Conservation (phyloP, 179 eudicot genomes). For the Monotropa hypopitys region DNA sequence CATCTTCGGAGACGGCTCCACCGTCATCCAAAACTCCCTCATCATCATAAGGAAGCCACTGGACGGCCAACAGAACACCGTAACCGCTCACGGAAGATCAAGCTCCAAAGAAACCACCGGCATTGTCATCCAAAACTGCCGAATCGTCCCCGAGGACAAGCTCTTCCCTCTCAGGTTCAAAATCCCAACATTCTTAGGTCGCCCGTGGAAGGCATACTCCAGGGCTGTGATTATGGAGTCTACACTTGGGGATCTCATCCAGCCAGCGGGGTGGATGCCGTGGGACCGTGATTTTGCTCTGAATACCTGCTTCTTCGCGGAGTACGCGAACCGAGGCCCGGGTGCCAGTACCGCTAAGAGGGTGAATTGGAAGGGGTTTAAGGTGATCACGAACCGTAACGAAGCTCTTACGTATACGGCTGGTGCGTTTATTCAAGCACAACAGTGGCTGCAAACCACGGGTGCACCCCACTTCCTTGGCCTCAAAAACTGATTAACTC, state of each 20-base stretch:
- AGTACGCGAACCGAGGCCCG: conserved; percentile 35
- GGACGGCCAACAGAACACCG: conserved; percentile 39
- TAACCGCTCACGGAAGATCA: conserved; percentile 54
- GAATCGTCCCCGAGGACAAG: conserved; percentile 39
- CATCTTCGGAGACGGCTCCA: conserved; percentile 44
- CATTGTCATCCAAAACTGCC: conserved; percentile 52
- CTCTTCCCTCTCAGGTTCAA: conserved; percentile 27
- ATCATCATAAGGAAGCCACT: conserved; percentile 37
- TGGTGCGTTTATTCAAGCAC: conserved; percentile 23
- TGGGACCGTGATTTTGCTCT: conserved; percentile 33
- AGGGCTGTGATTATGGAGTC: conserved; percentile 45
- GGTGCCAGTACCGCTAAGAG: conserved; percentile 25
- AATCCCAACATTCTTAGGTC: conserved; percentile 38
- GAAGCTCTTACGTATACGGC: conserved; percentile 24
- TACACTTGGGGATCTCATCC: conserved; percentile 37
- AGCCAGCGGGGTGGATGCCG: conserved; percentile 56
- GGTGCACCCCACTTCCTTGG: conserved; percentile 16
- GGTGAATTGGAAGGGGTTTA: conserved; percentile 35
- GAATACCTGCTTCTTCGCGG: conserved; percentile 27
- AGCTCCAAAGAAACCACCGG: conserved; percentile 32
- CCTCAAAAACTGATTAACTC: conserved; percentile 5
- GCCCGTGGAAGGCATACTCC: conserved; percentile 32
- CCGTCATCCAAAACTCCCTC: conserved; percentile 26
- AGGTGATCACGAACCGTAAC: conserved; percentile 13
- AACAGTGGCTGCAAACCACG: conserved; percentile 9